phyloP scores from a whole-genome alignment of 345 rosid genomes.

The Cardamine resedifolia region DNA sequence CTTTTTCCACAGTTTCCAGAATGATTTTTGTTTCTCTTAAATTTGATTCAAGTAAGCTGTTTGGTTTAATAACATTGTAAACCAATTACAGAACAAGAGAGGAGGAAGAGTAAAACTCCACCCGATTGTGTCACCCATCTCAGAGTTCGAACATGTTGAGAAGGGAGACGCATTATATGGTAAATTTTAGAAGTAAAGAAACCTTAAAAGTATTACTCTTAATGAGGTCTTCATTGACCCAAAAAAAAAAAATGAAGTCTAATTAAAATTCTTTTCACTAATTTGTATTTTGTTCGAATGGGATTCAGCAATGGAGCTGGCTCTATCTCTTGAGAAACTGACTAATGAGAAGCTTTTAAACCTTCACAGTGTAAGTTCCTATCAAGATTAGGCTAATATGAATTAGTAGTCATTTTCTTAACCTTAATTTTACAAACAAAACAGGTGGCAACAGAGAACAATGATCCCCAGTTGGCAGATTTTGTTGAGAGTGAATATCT shows the following conservation, averaged over 20 bases:
- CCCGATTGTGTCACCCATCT: conserved; percentile 54
- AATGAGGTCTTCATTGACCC: background rate
- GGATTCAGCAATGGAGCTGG: conserved; percentile 81
- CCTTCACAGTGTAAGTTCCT: conserved; percentile 56
- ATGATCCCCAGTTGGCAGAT: conserved; percentile 70
- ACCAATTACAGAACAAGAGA: conserved; percentile 55
- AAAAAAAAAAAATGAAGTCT: no score
- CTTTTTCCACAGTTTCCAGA: background rate
- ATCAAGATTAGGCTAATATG: background rate
- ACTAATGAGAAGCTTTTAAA: conserved; percentile 74
- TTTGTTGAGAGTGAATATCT: conserved; percentile 72
- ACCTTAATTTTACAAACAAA: conserved; percentile 3
- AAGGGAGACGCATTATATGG: conserved; percentile 77
- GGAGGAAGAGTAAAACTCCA: conserved; percentile 80
- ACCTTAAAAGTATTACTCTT: background rate
- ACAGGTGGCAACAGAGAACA: conserved; percentile 64
- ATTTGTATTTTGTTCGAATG: background rate
- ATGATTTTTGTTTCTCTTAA: background rate
- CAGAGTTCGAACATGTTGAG: conserved; percentile 71
- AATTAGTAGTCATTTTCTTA: background rate
- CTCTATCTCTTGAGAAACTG: conserved; percentile 84
- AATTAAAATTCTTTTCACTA: background rate
- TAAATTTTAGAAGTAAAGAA: background rate
- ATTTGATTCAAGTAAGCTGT: background rate
- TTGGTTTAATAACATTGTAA: background rate